Conservation (phyloP, 2,329 filamentous ascomycete species). For the Xylaria digitata region DNA sequence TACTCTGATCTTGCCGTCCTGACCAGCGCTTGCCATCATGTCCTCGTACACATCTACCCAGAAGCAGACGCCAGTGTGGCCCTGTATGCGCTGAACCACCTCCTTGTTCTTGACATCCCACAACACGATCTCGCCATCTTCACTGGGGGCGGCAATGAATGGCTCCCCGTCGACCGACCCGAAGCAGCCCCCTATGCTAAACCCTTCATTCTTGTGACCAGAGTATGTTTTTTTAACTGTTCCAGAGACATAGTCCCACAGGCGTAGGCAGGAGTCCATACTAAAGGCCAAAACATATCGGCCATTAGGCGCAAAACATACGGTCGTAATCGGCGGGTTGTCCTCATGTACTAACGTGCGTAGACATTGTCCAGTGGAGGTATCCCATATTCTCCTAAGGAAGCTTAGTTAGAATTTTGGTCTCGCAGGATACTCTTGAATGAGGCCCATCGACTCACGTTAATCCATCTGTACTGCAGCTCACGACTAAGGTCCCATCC, state of each 20-base stretch:
- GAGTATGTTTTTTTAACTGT: conserved; percentile 97
- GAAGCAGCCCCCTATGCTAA: conserved; percentile 87
- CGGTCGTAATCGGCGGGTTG: conserved; percentile 87
- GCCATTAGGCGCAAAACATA: conserved; percentile 94
- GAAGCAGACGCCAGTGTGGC: conserved; percentile 68
- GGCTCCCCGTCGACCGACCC: conserved; percentile 67
- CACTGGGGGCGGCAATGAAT: conserved; percentile 86
- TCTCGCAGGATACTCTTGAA: not conserved
- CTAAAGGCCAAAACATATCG: conserved; percentile 93
- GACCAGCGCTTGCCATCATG: conserved; percentile 67
- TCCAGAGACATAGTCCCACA: conserved; percentile 96
- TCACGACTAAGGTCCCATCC: conserved; percentile 92
- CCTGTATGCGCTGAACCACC: conserved; percentile 74
- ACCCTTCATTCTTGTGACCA: conserved; percentile 86
- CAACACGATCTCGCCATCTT: conserved; percentile 84
- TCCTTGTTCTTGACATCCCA: conserved; percentile 94
- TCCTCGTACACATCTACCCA: conserved; percentile 71
- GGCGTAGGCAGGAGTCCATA: conserved; percentile 85
- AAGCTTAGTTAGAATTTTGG: not conserved
- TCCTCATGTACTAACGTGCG: conserved; percentile 96
- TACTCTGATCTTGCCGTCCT: conserved; percentile 65
- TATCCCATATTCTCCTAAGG: conserved; percentile 88
- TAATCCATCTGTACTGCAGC: conserved; percentile 89
- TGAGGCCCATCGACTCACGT: conserved; percentile 66
- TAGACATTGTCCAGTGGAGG: conserved; percentile 91